These are phyloP conservation scores for Gastrolobium villosum DNA, from an alignment of 306 rosid species.

Conservation along the genomic window DNA sequence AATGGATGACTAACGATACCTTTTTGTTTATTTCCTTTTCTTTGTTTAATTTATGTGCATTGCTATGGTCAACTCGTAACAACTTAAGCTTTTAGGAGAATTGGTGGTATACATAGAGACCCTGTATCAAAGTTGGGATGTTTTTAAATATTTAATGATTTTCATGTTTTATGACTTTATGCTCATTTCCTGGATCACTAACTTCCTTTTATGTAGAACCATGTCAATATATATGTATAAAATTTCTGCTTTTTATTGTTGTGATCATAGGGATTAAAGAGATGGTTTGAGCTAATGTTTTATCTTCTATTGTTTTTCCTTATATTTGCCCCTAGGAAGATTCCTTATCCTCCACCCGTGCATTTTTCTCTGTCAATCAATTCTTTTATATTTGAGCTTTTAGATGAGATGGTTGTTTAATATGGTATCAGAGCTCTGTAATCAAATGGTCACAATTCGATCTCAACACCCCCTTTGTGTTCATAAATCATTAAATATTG, in stretches of 20 bases:
- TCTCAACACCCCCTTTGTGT: no score
- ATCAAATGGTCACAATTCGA: no score
- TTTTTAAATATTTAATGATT: background rate
- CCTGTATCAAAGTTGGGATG: no score
- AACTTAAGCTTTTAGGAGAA: no score
- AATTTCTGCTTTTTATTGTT: background rate
- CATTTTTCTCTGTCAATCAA: background rate
- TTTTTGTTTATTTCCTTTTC: background rate
- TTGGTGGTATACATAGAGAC: no score
- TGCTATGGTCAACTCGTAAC: background rate
- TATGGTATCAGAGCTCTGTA: no score
- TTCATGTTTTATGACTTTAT: background rate
- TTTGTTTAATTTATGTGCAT: background rate
- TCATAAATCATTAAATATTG: no score
- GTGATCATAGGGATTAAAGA: background rate
- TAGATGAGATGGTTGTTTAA: no score
- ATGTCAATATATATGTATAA: background rate
- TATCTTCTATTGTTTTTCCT: background rate
- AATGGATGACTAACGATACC: background rate
- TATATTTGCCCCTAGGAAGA: background rate
- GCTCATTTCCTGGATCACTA: background rate
- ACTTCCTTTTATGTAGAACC: background rate
- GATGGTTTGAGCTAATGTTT: background rate
- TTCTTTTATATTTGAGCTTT: background rate
- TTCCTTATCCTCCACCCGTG: conserved; percentile 9